Evolutionary conservation across 1,139 yeast genomes (phyloP), one percentile per base, ranked within the genome.

Genomic region (Arxiozyma heterogenica): DNA sequence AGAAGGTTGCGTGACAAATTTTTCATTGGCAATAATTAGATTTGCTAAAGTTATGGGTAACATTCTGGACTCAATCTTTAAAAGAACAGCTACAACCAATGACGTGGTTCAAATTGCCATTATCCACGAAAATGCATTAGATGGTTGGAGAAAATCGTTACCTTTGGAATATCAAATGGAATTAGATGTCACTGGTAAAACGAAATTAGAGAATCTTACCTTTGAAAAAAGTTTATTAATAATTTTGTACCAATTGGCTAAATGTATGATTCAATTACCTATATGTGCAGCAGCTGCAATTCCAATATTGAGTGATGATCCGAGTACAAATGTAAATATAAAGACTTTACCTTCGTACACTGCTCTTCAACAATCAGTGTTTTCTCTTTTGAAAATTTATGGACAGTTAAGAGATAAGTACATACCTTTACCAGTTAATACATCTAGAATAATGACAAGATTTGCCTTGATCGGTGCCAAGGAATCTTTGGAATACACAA

Each of bases 401-500:
- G 79, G 80, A 54, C 66, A 76, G 0, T 58, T 77, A 57, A 64
- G 73, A 58, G 70, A 71, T 60, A 64, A 74, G 62, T 67, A 79
- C 51, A 71, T 84, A 23, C 86, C 95, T 0, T 68, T 88, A 15
- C 95, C 95, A 0, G 64, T 86, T 48, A 87, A 86, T 63, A 73
- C 83, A n/a, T 74, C 90, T 0, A 72, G 94, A 55, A 81, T 84
- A 56, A 81, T 82, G 61, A 82, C 90, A 0, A 73, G 90, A 50
- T 77, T 84, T 58, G 78, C 90, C 0, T 72, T 88, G 20, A 68
- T 88, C 54, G 86, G 87, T 21, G 87, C 95, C 1, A 83, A 83
- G 59, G 91, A 95, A 11, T 81, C 89, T 0, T 73, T 89, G 55
- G 96, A 88, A 59, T 88, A 87, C 65, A 83, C 89, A 2, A 82